These are phyloP conservation scores for Acaromyces ingoldii DNA, from an alignment of 1,284 basidiomycete species.

Conservation along the genomic window DNA sequence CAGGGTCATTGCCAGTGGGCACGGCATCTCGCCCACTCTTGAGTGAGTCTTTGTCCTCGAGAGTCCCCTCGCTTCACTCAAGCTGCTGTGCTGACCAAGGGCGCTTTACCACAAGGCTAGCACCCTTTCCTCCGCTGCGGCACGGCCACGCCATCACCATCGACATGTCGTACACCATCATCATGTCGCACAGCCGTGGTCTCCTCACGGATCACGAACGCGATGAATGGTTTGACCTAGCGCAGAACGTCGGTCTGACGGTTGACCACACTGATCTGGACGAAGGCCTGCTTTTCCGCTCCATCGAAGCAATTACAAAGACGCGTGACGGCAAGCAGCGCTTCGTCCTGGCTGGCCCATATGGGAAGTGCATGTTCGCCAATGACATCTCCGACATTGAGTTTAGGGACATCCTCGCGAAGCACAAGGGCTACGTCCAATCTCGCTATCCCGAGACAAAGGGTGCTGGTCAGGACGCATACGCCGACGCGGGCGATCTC, in stretches of 20 bases:
- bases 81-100: background rate
- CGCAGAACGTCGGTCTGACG: slow-evolving; percentile 53
- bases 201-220: slow-evolving; percentile 53
- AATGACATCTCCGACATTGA: slow-evolving; percentile 54
- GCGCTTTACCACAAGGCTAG: slow-evolving; percentile 16
- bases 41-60: slow-evolving; percentile 40
- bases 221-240: slow-evolving; percentile 54
- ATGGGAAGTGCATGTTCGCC: slow-evolving; percentile 54
- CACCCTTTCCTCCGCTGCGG: slow-evolving; percentile 38
- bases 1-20: slow-evolving; percentile 56
- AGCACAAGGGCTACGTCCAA: slow-evolving; percentile 54
- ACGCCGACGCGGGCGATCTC: slow-evolving; percentile 55
- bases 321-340: slow-evolving; percentile 55
- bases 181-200: slow-evolving; percentile 53
- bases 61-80: background rate
- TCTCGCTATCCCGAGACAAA: slow-evolving; percentile 40
- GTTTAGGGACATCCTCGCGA: slow-evolving; percentile 50
- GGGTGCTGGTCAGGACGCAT: slow-evolving; percentile 52
- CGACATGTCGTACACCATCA: slow-evolving; percentile 56
- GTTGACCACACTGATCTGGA: slow-evolving; percentile 54
- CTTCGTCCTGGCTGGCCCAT: slow-evolving; percentile 54
- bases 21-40: slow-evolving; percentile 55
- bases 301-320: slow-evolving; percentile 54
- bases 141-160: slow-evolving; percentile 55
- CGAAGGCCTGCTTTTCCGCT: slow-evolving; percentile 51